phyloP scores from a whole-genome alignment of 2,329 filamentous ascomycete species.

The Pseudopithomyces chartarum region DNA sequence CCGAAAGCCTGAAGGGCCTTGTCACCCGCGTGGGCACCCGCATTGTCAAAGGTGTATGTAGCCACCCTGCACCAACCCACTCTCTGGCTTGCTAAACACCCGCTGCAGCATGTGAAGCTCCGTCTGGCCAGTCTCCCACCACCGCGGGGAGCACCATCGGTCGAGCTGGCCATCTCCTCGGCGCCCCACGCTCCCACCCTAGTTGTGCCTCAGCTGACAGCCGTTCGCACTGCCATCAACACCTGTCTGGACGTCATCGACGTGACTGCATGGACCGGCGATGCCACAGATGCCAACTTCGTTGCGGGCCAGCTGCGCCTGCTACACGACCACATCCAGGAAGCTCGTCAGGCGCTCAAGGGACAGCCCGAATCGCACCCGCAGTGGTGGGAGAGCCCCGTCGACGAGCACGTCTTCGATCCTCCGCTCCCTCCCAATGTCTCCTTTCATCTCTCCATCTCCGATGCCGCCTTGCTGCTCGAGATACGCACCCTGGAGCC shows the following conservation, averaged over 20 bases:
- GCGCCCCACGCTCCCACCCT: conserved; percentile 62
- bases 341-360: conserved; percentile 64
- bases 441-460: conserved; percentile 69
- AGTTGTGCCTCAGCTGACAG: conserved; percentile 70
- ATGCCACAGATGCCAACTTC: conserved; percentile 63
- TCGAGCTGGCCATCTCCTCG: conserved; percentile 58
- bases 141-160: conserved; percentile 56
- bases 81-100: conserved; percentile 7
- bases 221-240: conserved; percentile 77
- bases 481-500: conserved; percentile 72
- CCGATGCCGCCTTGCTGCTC: conserved; percentile 62
- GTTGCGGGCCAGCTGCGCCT: conserved; percentile 63
- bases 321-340: conserved; percentile 64
- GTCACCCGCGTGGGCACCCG: conserved; percentile 89
- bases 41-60: conserved; percentile 87
- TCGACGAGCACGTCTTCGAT: conserved; percentile 65
- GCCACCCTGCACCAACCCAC: conserved; percentile 31
- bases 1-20: conserved; percentile 89
- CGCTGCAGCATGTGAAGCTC: conserved; percentile 72
- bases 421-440: conserved; percentile 68
- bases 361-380: conserved; percentile 57
- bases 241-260: conserved; percentile 82
- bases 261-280: conserved; percentile 74
- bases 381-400: conserved; percentile 61
- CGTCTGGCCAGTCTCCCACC: conserved; percentile 71